Evolutionary conservation across 305 asterid species (phyloP).

Genomic region (Coffea humblotiana): DNA sequence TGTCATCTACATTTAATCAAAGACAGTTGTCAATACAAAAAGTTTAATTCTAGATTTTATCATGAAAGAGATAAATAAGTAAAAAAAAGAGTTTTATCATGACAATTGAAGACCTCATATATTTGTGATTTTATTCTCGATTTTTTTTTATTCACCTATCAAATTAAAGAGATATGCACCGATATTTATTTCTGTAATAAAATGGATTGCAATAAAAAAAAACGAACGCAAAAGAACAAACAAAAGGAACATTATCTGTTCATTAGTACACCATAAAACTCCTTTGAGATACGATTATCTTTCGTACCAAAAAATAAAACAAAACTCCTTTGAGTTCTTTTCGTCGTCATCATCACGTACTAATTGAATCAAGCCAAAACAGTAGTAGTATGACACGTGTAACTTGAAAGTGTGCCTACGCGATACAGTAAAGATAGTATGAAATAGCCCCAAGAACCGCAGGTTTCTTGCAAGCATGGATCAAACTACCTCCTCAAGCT

Average conservation of each 20-base stretch:
- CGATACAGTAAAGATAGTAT: slow-evolving; percentile 6
- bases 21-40: too few relatives aligned
- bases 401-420: background rate
- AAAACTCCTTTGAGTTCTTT: slow-evolving; percentile 15
- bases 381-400: background rate
- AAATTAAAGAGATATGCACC: too few relatives aligned
- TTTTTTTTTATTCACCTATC: too few relatives aligned
- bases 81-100: too few relatives aligned
- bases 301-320: too few relatives aligned
- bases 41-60: too few relatives aligned
- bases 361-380: background rate
- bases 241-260: background rate
- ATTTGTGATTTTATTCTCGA: too few relatives aligned
- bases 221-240: background rate
- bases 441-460: background rate
- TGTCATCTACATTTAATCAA: too few relatives aligned
- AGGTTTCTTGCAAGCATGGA: background rate
- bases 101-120: too few relatives aligned
- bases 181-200: too few relatives aligned
- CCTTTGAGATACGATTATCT: background rate
- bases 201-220: background rate
- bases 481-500: slow-evolving; percentile 63
- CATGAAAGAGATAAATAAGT: too few relatives aligned
- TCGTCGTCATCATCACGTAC: slow-evolving; percentile 18
- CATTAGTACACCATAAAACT: background rate